Conservation (phyloP, 1,284 basidiomycete species). For the Sanghuangporus weigelae region DNA sequence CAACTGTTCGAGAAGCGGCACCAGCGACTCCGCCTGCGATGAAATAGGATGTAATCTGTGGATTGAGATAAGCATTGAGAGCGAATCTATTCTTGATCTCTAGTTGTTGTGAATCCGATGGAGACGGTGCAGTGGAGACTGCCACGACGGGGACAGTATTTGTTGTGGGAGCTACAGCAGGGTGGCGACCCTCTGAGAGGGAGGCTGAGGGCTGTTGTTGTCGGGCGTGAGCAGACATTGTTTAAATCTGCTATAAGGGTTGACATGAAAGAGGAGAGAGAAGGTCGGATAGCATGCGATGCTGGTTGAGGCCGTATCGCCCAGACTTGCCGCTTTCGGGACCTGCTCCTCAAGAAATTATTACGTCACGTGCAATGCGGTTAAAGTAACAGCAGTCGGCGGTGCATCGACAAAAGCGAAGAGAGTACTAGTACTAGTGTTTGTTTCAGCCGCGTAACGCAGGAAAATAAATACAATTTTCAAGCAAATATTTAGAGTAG, state of each 20-base stretch:
- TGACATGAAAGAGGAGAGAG: background rate
- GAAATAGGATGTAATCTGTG: slow-evolving; percentile 60
- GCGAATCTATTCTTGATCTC: background rate
- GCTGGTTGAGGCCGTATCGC: background rate
- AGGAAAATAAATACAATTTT: too few relatives aligned
- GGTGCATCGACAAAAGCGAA: too few relatives aligned
- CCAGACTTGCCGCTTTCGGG: background rate
- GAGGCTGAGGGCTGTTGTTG: slow-evolving; percentile 1
- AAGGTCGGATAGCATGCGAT: background rate
- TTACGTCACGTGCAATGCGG: background rate
- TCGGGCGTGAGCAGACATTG: background rate
- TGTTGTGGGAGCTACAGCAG: background rate
- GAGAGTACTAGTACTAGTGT: background rate
- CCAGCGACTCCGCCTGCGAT: slow-evolving; percentile 79
- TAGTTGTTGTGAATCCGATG: slow-evolving; percentile 15
- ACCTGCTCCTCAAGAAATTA: background rate
- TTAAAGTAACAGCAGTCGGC: too few relatives aligned
- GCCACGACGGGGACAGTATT: background rate
- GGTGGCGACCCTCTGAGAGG: background rate
- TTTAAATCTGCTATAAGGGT: background rate
- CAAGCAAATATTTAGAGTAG: too few relatives aligned
- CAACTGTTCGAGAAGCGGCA: slow-evolving; percentile 85
- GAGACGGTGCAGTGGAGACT: background rate
- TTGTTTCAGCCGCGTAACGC: too few relatives aligned
- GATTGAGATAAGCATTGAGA: slow-evolving; percentile 35